Percentiles rank a stretch among this genome's conserved stretches.
Conservation (phyloP, 495 filamentous ascomycete genomes). For the Trichoderma erinaceum region DNA sequence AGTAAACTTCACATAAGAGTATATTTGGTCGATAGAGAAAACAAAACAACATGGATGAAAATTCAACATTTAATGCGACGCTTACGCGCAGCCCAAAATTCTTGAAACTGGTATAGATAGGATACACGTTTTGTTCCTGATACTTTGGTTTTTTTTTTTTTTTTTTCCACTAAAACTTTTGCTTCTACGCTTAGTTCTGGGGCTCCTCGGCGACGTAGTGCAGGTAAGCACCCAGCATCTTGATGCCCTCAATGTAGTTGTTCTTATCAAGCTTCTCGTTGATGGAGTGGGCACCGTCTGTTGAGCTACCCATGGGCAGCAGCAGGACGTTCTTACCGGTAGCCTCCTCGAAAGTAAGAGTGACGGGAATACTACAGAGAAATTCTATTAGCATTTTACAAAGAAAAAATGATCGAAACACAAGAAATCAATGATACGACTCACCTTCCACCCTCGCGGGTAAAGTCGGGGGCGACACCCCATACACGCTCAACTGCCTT, state of each 20-base stretch:
- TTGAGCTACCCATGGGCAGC: slow-evolving; percentile 92
- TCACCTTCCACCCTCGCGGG: slow-evolving; percentile 86
- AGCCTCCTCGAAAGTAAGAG: slow-evolving; percentile 93
- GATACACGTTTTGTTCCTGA: background rate
- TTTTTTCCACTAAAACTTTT: background rate
- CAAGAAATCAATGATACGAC: slow-evolving; percentile 22
- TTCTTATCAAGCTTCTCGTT: slow-evolving; percentile 97
- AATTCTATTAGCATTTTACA: slow-evolving; percentile 9
- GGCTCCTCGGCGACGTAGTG: slow-evolving; percentile 95
- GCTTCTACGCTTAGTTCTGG: slow-evolving; percentile 27
- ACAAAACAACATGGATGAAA: background rate
- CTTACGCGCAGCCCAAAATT: background rate
- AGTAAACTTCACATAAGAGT: no score
- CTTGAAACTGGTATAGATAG: background rate
- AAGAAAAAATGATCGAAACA: background rate
- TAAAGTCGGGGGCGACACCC: slow-evolving; percentile 88
- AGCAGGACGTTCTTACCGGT: slow-evolving; percentile 98
- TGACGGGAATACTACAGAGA: slow-evolving; percentile 75
- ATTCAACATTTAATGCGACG: background rate
- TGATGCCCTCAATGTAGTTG: slow-evolving; percentile 99
- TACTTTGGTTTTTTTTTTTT: background rate
- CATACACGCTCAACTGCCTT: slow-evolving; percentile 93
- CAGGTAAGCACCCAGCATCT: slow-evolving; percentile 88
- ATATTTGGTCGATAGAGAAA: background rate
- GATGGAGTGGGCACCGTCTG: slow-evolving; percentile 92